A percentile compares a stretch with the other conserved stretches of the same genome.
phyloP scores from a whole-genome alignment of 1,284 basidiomycete species.

The Ceratobasidium theobromae region DNA sequence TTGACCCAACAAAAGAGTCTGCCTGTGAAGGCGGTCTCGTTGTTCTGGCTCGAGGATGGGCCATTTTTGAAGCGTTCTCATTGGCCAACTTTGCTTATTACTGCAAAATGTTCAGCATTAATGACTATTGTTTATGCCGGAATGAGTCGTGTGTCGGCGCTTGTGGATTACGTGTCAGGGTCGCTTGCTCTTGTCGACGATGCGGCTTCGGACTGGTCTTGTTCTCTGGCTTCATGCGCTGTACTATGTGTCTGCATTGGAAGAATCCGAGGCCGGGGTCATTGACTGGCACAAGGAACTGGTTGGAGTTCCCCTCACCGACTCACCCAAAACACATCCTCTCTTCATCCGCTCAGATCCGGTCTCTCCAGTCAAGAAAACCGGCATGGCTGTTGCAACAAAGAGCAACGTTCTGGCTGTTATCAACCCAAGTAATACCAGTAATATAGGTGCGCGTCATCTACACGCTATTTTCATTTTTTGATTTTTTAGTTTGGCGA shows the following conservation, averaged over 20 bases:
- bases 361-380: slow-evolving; percentile 39
- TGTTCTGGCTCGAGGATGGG: too few relatives aligned
- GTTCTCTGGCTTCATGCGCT: slow-evolving; percentile 4
- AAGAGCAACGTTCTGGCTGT: slow-evolving; percentile 78
- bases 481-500: slow-evolving; percentile 68
- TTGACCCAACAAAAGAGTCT: too few relatives aligned
- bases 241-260: slow-evolving; percentile 48
- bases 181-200: not conserved
- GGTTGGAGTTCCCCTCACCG: slow-evolving; percentile 65
- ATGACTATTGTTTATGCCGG: too few relatives aligned
- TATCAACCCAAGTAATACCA: slow-evolving; percentile 63
- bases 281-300: slow-evolving; percentile 84
- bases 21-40: too few relatives aligned
- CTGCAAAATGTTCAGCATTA: too few relatives aligned
- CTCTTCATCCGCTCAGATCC: slow-evolving; percentile 50
- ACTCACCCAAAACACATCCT: slow-evolving; percentile 55
- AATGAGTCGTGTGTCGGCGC: too few relatives aligned
- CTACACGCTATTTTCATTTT: not conserved
- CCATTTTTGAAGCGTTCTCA: too few relatives aligned
- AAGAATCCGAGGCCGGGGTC: slow-evolving; percentile 75
- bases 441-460: slow-evolving; percentile 64
- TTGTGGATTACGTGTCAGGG: too few relatives aligned
- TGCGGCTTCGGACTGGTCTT: not conserved
- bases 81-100: too few relatives aligned
- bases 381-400: slow-evolving; percentile 67